Conservation (phyloP, 495 filamentous ascomycete species). For the Extremus antarcticus region DNA sequence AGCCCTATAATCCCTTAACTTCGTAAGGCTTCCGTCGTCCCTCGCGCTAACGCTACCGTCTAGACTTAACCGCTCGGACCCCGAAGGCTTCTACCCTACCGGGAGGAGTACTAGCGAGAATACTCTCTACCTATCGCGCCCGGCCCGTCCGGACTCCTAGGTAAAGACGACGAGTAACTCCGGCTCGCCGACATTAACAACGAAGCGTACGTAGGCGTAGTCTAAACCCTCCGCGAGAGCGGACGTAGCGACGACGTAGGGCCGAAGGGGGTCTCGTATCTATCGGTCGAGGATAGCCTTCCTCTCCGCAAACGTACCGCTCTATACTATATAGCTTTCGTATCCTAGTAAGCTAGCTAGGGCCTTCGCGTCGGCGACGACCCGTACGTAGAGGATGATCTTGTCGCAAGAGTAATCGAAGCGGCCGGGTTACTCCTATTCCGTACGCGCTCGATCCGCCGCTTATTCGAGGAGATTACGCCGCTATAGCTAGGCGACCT, state of each 20-base stretch:
- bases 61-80: neutral
- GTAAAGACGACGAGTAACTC: neutral
- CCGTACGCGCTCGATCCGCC: neutral
- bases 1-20: neutral
- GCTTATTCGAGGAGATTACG: neutral
- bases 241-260: constrained; percentile 3
- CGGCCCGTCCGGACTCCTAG: neutral
- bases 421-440: too few relatives aligned
- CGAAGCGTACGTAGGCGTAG: neutral
- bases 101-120: constrained; percentile 1
- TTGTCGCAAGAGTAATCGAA: neutral
- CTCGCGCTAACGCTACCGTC: neutral
- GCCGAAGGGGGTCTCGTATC: neutral
- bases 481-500: neutral
- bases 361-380: neutral
- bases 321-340: neutral
- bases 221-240: constrained; percentile 9
- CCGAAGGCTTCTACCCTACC: neutral
- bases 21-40: neutral
- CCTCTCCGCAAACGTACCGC: neutral
- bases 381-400: neutral
- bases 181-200: constrained; percentile 2
- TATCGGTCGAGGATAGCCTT: neutral
- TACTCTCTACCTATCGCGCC: neutral
- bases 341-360: neutral